These are phyloP conservation scores for Vanderwaltozyma polyspora DNA, from an alignment of 805 yeast genomes.

Conservation along the genomic window DNA sequence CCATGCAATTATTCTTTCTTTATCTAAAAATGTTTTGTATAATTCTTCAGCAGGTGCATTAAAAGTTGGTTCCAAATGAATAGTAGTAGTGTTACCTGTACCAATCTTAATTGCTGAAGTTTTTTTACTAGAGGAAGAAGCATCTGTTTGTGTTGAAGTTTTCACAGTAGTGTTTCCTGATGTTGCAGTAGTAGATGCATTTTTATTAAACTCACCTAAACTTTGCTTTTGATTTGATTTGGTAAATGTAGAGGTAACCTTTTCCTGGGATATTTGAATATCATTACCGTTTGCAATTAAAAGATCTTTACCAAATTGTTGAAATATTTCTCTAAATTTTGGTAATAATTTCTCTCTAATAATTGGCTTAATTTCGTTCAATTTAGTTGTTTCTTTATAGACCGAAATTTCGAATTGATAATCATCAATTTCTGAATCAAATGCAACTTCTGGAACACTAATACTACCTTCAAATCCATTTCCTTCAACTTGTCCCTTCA, in stretches of 20 bases:
- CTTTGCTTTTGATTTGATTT: slow-evolving; percentile 35
- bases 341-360: slow-evolving; percentile 57
- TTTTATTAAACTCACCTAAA: slow-evolving; percentile 10
- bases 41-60: slow-evolving; percentile 82
- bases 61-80: slow-evolving; percentile 69
- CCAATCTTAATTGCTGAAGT: slow-evolving; percentile 3
- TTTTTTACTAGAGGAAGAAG: slow-evolving; percentile 5
- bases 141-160: slow-evolving; percentile 6
- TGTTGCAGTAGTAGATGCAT: not conserved
- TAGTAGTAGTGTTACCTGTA: slow-evolving; percentile 55
- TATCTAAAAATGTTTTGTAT: slow-evolving; percentile 65
- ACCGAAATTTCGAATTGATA: slow-evolving; percentile 73
- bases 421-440: slow-evolving; percentile 79
- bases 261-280: slow-evolving; percentile 69
- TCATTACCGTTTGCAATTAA: slow-evolving; percentile 69
- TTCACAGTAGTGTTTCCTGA: slow-evolving; percentile 3
- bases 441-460: slow-evolving; percentile 83
- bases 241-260: slow-evolving; percentile 48
- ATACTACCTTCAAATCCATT: slow-evolving; percentile 57
- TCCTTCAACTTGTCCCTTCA: slow-evolving; percentile 36
- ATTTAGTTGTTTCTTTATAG: slow-evolving; percentile 42
- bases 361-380: slow-evolving; percentile 36
- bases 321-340: slow-evolving; percentile 47
- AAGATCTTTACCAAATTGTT: slow-evolving; percentile 66
- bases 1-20: slow-evolving; percentile 81